Percentiles rank a stretch among this genome's conserved stretches.
Conservation (phyloP, 2,329 filamentous ascomycete genomes). For the Elsinoe necatrix region DNA sequence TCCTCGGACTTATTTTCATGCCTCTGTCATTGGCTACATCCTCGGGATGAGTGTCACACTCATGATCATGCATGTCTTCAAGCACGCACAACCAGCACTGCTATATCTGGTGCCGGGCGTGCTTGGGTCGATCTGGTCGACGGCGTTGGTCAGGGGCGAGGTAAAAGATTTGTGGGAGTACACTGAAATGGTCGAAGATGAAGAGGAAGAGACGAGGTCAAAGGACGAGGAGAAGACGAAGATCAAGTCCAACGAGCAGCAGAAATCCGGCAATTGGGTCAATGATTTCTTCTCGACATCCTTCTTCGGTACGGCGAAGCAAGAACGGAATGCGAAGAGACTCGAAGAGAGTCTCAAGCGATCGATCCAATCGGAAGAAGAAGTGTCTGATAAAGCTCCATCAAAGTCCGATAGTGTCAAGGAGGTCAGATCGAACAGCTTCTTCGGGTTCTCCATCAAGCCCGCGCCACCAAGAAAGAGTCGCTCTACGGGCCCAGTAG, state of each 20-base stretch:
- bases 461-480: background rate
- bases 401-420: constrained; percentile 2
- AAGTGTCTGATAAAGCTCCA: constrained; percentile 1
- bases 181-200: constrained; percentile 52
- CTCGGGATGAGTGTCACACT: constrained; percentile 70
- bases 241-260: constrained; percentile 17
- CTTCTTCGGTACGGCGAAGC: constrained; percentile 26
- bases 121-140: constrained; percentile 64
- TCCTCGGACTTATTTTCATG: constrained; percentile 76
- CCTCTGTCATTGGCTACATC: constrained; percentile 67
- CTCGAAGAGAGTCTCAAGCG: constrained; percentile 18
- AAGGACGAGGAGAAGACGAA: constrained; percentile 18
- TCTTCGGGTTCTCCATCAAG: constrained; percentile 15
- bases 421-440: constrained; percentile 14
- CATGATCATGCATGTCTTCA: constrained; percentile 64
- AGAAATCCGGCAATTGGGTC: constrained; percentile 17
- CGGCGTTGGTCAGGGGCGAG: constrained; percentile 63
- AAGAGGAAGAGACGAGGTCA: constrained; percentile 21
- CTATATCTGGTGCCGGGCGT: constrained; percentile 89
- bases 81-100: constrained; percentile 80
- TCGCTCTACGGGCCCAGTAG: no score
- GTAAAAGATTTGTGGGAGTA: constrained; percentile 69
- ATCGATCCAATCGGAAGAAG: constrained; percentile 12
- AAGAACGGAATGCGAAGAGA: constrained; percentile 22
- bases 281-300: constrained; percentile 19